A percentile compares a stretch with the other conserved stretches of the same genome.
These are phyloP conservation scores for Fusarium drepaniforme DNA, from an alignment of 2,329 filamentous ascomycete genomes.

Conservation along the genomic window DNA sequence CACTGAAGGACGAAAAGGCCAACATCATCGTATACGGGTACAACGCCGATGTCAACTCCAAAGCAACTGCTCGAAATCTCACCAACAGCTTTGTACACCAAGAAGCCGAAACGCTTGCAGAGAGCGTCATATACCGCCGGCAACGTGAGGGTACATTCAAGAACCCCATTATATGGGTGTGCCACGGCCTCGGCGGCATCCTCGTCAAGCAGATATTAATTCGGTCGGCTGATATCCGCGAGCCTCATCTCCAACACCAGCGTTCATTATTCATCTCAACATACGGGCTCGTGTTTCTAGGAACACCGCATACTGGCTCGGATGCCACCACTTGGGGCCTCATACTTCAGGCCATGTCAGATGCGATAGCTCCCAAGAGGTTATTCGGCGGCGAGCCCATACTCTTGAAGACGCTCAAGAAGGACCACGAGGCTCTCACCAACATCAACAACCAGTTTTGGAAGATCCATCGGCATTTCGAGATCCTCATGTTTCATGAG, in stretches of 20 bases:
- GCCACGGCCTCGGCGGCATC: conserved; percentile 80
- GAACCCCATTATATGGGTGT: conserved; percentile 81
- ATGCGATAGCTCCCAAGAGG: conserved; percentile 72
- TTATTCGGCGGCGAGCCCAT: conserved; percentile 76
- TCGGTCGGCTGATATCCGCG: conserved; percentile 72
- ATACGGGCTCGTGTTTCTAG: conserved; percentile 81
- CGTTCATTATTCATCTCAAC: conserved; percentile 80
- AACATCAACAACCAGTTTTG: conserved; percentile 81
- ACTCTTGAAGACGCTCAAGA: conserved; percentile 77
- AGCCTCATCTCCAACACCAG: conserved; percentile 71
- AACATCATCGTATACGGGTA: conserved; percentile 81
- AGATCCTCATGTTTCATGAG: conserved; percentile 83
- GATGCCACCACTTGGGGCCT: conserved; percentile 76
- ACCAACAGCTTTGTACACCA: conserved; percentile 77
- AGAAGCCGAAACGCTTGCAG: conserved; percentile 77
- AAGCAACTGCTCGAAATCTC: conserved; percentile 62
- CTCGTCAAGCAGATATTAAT: conserved; percentile 78
- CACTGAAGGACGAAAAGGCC: conserved; percentile 68
- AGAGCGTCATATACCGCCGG: conserved; percentile 72
- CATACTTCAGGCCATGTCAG: conserved; percentile 76
- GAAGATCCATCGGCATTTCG: conserved; percentile 77
- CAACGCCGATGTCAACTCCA: conserved; percentile 73
- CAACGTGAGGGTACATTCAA: conserved; percentile 66
- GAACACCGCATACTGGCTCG: conserved; percentile 80
- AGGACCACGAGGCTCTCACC: conserved; percentile 79